Evolutionary conservation across 306 rosid genomes (phyloP), one percentile per base, ranked within the genome.

Genomic region (Prosopis cineraria): DNA sequence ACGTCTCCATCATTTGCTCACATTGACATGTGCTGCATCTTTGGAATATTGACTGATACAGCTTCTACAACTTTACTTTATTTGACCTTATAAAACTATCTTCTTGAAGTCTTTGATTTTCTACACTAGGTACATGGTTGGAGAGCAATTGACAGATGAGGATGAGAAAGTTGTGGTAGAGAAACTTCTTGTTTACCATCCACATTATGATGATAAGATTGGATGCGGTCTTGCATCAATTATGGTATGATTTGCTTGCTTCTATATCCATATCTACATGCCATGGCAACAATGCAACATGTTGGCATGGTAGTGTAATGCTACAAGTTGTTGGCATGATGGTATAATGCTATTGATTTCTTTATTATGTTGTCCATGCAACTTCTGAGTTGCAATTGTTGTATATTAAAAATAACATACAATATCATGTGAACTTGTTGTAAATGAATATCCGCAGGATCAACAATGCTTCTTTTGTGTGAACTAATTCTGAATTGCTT

Each of bases 221-320:
- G 99, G 97, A 27, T 86, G 94, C 44, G 99, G 94, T 69, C 88
- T 93, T 53, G 96, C 91, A 68, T 89, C 91, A 62, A 81, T 95
- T 47, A 93, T 89, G 98, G 98, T 92, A 70, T 72, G 36, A n/a
- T 43, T 5, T 36, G 52, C 20, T 76, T 30, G 19, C 19, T 41
- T 43, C 34, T 25, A 24, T 55, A 2, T 25, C 40, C 25, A 55
- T 20, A 14, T 39, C 52, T 36, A 5, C 64, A 4, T 56, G 53
- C 40, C 30, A 7, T 56, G n/a, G 40, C 60, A 24, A 19, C 36
- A 62, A 27, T 52, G 25, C 44, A 3, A 16, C 30, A 7, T 53
- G 60, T 24, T 48, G 10, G 3, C n/a, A 1, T 4, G 12, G 43
- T 60, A 33, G 19, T 43, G n/a, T 59, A 16, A 22, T 70, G n/a